Base-by-base conservation (phyloP, 495 filamentous ascomycete genomes). In the Letharia columbiana region DNA sequence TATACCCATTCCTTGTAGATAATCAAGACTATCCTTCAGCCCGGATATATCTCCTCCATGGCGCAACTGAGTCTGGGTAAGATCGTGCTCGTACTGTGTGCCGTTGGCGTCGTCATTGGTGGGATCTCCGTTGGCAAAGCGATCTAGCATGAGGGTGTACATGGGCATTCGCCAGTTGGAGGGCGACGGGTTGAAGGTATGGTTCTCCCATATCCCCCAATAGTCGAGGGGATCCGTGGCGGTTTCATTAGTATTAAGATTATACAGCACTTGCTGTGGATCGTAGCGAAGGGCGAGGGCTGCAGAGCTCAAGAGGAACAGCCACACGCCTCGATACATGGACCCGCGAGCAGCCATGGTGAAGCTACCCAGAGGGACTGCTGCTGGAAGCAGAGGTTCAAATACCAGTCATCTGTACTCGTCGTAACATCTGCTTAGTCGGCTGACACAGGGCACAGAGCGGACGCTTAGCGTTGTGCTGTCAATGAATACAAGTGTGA, bases 1-100 rank as follows among this genome's bases (percentile, higher is more conserved):
- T 73, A 89, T 84, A 3, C 88, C 88, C 85, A 89, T 85, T 54
- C 88, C 88, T 65, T 88, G 85, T 49, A 91, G 72, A 73, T 91
- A 91, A 70, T 91, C 88, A 62, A 91, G 75, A 20, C 84, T 86
- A 67, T 88, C 84, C 56, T 84, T 68, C 44, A 91, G 64, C 11
- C 88, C 88, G 56, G 76, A 77, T 35, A 89, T 77, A 72, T 91
- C 88, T 47, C 88, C 88, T 45, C 88, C 88, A 75, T 88, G 84
- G n/a, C 88, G 84, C 74, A 91, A 82, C 73, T 90, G 87, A 64
- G 84, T 91, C 62, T 82, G 84, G 66, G 79, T 80, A 42, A 84
- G 70, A 71, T 91, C 88, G 72, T 88, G 86, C 73, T 91, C 88
- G 70, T 84, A 91, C 11, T 81, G 61, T 0, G 87, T 90, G 4